These are phyloP conservation scores for Nannochloris sp. DNA, from an alignment of 139 green algal species.

Conservation along the genomic window DNA sequence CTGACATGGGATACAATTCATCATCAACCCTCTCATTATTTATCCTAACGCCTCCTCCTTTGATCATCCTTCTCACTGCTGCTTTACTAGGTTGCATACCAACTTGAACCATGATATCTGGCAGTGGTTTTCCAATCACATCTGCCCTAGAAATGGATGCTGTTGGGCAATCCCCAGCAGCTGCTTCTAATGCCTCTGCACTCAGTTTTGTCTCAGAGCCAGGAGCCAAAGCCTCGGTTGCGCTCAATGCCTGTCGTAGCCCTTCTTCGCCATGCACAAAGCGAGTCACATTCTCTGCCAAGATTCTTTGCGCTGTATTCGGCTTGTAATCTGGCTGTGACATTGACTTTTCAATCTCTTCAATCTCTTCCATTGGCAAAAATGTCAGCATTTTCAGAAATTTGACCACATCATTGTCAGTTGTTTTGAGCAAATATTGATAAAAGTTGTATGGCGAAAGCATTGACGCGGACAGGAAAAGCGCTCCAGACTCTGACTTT, in stretches of 20 bases:
- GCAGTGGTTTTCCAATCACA: constrained; percentile 52
- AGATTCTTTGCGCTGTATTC: constrained; percentile 76
- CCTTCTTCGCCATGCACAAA: constrained; percentile 94
- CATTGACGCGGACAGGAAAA: constrained; percentile 80
- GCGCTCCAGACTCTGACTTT: constrained; percentile 83
- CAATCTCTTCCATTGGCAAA: constrained; percentile 76
- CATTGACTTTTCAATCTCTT: constrained; percentile 49
- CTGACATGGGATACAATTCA: constrained; percentile 39
- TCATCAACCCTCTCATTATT: constrained; percentile 87
- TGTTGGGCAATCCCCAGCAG: constrained; percentile 61
- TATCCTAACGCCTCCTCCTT: constrained; percentile 79
- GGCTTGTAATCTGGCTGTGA: constrained; percentile 51
- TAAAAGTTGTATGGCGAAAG: constrained; percentile 98
- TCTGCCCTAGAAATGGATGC: constrained; percentile 33
- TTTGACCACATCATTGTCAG: constrained; percentile 20
- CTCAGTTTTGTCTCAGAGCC: constrained; percentile 74
- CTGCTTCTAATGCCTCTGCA: constrained; percentile 60
- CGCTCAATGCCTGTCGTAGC: constrained; percentile 71
- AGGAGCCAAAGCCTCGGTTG: constrained; percentile 76
- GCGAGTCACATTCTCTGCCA: constrained; percentile 88
- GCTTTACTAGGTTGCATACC: constrained; percentile 81
- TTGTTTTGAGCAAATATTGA: constrained; percentile 78
- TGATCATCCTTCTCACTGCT: constrained; percentile 58
- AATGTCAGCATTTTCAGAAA: constrained; percentile 96
- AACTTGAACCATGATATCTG: constrained; percentile 72